Percentiles rank a stretch among this genome's conserved stretches.
phyloP scores from a whole-genome alignment of 2,329 filamentous ascomycete genomes.

The Tolypocladium ovalisporum region DNA sequence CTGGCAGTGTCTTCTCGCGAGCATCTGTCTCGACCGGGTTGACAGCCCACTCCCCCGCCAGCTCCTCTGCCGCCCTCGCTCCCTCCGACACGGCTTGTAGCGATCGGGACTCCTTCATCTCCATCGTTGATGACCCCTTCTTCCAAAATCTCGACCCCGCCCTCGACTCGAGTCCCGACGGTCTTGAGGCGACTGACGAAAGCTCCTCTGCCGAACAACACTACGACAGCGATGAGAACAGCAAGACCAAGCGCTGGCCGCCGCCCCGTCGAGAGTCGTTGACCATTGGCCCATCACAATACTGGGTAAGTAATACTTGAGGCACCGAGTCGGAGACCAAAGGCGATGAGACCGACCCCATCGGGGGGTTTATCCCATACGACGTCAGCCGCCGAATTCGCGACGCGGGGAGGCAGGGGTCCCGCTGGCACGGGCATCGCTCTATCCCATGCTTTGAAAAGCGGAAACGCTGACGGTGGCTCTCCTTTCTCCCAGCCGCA shows the following conservation, averaged over 20 bases:
- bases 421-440: conserved; percentile 4
- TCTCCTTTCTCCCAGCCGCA: conserved; percentile 13
- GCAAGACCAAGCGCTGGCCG: conserved; percentile 27
- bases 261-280: conserved; percentile 38
- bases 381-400: neutral
- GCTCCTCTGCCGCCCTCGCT: conserved; percentile 7
- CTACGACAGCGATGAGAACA: conserved; percentile 27
- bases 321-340: neutral
- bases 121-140: conserved; percentile 45
- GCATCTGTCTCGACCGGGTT: conserved; percentile 4
- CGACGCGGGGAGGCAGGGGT: conserved; percentile 11
- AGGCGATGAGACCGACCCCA: neutral
- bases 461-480: conserved; percentile 2
- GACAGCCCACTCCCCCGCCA: conserved; percentile 2
- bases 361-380: neutral
- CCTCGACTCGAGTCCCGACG: conserved; percentile 13
- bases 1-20: conserved; percentile 9
- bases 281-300: conserved; percentile 24
- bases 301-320: conserved; percentile 21
- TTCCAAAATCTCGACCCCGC: conserved; percentile 34
- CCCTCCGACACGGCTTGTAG: conserved; percentile 14
- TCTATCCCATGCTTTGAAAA: conserved; percentile 2
- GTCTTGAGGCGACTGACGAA: conserved; percentile 10
- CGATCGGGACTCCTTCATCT: conserved; percentile 37
- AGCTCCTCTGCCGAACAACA: conserved; percentile 14